A percentile compares a stretch with the other conserved stretches of the same genome.
Conservation (phyloP, 176 grass and related monocot genomes). For the Metroxylon sagu region DNA sequence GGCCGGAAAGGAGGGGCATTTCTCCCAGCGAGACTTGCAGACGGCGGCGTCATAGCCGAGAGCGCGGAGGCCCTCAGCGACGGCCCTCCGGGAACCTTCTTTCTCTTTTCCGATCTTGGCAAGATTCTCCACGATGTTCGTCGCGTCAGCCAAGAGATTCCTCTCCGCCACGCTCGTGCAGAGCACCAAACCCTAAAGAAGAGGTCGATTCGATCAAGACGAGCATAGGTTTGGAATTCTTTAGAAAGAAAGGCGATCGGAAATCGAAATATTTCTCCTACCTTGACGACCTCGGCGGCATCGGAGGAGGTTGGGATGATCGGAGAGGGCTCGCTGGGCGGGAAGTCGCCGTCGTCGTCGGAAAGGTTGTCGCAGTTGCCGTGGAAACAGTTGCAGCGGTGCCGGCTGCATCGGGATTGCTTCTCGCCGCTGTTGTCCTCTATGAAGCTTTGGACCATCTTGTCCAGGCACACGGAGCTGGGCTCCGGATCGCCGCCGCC, state of each 20-base stretch:
- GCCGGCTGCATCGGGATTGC: neutral
- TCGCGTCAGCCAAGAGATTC: constrained; percentile 79
- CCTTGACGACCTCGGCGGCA: constrained; percentile 69
- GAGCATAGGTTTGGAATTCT: neutral
- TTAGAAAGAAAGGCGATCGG: neutral
- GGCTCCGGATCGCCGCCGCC: constrained; percentile 41
- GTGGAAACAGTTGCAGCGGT: constrained; percentile 22
- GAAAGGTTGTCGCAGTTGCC: constrained; percentile 61
- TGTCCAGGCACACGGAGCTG: constrained; percentile 76
- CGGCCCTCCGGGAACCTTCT: constrained; percentile 38
- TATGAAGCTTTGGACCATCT: constrained; percentile 87
- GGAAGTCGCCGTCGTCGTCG: constrained; percentile 38
- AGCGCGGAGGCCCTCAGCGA: constrained; percentile 47
- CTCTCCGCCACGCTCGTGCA: constrained; percentile 75
- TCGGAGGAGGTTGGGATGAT: constrained; percentile 27
- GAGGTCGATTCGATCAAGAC: neutral
- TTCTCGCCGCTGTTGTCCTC: constrained; percentile 39
- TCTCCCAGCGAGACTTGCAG: constrained; percentile 81
- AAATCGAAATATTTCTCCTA: constrained; percentile 6
- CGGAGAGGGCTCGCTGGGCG: constrained; percentile 26
- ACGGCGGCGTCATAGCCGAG: constrained; percentile 49
- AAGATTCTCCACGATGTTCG: constrained; percentile 32
- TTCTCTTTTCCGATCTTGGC: constrained; percentile 37
- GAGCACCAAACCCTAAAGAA: constrained; percentile 59
- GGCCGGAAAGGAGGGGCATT: constrained; percentile 44